A percentile compares a stretch with the other conserved stretches of the same genome.
Conservation (phyloP, 768 basidiomycete genomes). For the Strobilomyces confusus region DNA sequence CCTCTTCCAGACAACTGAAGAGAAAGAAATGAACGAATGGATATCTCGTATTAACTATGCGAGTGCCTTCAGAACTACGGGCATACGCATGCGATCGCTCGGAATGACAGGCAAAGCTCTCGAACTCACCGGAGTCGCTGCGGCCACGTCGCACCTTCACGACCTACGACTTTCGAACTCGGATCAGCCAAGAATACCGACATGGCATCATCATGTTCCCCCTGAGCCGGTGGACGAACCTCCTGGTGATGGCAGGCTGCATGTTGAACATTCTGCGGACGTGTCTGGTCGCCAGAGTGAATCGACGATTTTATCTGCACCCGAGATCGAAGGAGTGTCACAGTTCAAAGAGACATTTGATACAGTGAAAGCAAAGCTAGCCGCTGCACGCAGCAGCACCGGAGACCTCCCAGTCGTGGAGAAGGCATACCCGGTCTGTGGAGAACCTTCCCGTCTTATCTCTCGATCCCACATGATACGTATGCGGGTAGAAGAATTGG, state of each 20-base stretch:
- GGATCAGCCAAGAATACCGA: slow-evolving; percentile 22
- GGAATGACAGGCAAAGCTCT: slow-evolving; percentile 68
- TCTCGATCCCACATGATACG: slow-evolving; percentile 56
- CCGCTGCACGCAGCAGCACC: slow-evolving; percentile 42
- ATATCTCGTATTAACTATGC: slow-evolving; percentile 92
- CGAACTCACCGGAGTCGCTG: slow-evolving; percentile 78
- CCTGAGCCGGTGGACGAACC: slow-evolving; percentile 36
- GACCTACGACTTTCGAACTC: slow-evolving; percentile 46
- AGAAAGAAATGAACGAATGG: slow-evolving; percentile 83
- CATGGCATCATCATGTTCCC: slow-evolving; percentile 43
- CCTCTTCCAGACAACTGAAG: slow-evolving; percentile 69
- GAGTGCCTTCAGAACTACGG: slow-evolving; percentile 82
- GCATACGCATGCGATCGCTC: slow-evolving; percentile 73
- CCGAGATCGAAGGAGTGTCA: slow-evolving; percentile 56
- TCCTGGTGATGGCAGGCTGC: slow-evolving; percentile 21
- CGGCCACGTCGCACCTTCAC: slow-evolving; percentile 79
- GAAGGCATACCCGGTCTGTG: slow-evolving; percentile 18
- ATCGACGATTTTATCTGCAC: slow-evolving; percentile 38
- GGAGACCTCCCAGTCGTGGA: slow-evolving; percentile 20
- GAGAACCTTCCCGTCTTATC: slow-evolving; percentile 27
- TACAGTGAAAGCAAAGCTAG: slow-evolving; percentile 81
- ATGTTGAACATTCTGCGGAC: slow-evolving; percentile 29
- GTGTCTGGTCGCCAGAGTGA: slow-evolving; percentile 19
- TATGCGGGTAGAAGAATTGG: slow-evolving; percentile 61
- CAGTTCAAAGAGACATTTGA: slow-evolving; percentile 83